Base-by-base conservation (phyloP, 495 filamentous ascomycete species). In the Clavariopsis aquatica region DNA sequence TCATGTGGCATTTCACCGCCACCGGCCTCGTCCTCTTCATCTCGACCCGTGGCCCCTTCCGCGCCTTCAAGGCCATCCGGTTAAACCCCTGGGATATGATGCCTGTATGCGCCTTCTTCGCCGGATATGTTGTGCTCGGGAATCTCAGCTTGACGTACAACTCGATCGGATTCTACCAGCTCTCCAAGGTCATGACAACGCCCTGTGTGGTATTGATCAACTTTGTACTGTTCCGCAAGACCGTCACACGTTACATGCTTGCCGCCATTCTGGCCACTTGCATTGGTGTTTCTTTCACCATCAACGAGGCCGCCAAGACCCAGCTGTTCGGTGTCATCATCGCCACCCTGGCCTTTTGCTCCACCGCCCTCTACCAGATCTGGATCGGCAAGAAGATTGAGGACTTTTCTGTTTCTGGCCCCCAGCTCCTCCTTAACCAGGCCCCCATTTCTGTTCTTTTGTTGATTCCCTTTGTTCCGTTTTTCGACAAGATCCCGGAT, bases 301-400 rank as follows among this genome's bases (percentile, higher is more conserved):
- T 52, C 66, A 72, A 52, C 57, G 61, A 49, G 52, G 71, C 20
- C 62, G 72, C 65, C 55, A 71, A 31, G 17, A 74, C 66, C 3
- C 71, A 71, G 13, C 57, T 71, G 9, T 62, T 74, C 26, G 75
- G 75, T 9, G 71, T 74, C 3, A 70, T 71, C 3, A 71, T 77
- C 49, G 75, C 75, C 1, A 60, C 69, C 29, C 62, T 73, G 26
- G 75, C 75, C 0, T 77, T 77, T 57, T 69, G 60, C 49, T 70
- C 74, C 0, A 77, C 75, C 3, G 74, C 73, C 1, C 70, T 77
- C 52, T 77, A 77, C 55, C 75, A 77, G 60, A 73, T 77, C 19
- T 76, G 74, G 74, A 77, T 77, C 49, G 74, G 75, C 41, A 77
- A 76, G 73, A 76, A 76, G 57, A 77, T 77, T 60, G 70, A 73